Conservation (phyloP, 208 protist species). For the Strigomonas oncopelti region DNA sequence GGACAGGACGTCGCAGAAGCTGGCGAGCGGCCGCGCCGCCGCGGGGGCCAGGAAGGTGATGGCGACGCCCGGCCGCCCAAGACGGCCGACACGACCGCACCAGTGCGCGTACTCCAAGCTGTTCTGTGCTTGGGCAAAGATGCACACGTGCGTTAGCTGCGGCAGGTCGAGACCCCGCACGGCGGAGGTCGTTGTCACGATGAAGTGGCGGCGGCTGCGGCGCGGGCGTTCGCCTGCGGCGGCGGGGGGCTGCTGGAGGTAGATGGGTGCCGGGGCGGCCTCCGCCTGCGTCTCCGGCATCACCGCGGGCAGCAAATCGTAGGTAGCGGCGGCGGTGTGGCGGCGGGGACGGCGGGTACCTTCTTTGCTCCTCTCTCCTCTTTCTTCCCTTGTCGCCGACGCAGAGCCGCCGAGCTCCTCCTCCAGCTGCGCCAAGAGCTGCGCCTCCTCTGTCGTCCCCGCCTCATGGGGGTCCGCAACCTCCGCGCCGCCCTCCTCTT, state of each 20-base stretch:
- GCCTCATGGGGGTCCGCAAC: not conserved
- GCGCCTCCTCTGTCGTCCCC: not conserved
- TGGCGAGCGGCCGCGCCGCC: conserved; percentile 45
- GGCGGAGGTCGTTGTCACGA: conserved; percentile 35
- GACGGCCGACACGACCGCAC: conserved; percentile 80
- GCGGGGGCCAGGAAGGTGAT: conserved; percentile 57
- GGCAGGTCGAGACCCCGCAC: conserved; percentile 76
- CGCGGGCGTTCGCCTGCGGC: not conserved
- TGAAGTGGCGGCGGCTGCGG: conserved; percentile 26
- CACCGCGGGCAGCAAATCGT: no score
- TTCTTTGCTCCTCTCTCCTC: no score
- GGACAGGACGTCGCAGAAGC: conserved; percentile 61
- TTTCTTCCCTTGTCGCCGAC: no score
- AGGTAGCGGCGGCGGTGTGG: no score
- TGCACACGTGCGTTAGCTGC: conserved; percentile 71
- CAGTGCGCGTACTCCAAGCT: conserved; percentile 81
- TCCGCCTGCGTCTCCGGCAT: no score
- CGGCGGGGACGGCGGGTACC: no score
- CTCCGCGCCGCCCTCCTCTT: not conserved
- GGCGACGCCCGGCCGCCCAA: conserved; percentile 54
- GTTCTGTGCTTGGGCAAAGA: conserved; percentile 50
- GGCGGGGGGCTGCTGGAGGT: not conserved
- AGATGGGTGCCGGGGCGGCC: not conserved
- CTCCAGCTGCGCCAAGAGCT: no score
- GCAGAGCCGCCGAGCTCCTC: no score